These are phyloP conservation scores for Theobroma grandiflorum DNA, from an alignment of 441 rosid species.

Conservation along the genomic window DNA sequence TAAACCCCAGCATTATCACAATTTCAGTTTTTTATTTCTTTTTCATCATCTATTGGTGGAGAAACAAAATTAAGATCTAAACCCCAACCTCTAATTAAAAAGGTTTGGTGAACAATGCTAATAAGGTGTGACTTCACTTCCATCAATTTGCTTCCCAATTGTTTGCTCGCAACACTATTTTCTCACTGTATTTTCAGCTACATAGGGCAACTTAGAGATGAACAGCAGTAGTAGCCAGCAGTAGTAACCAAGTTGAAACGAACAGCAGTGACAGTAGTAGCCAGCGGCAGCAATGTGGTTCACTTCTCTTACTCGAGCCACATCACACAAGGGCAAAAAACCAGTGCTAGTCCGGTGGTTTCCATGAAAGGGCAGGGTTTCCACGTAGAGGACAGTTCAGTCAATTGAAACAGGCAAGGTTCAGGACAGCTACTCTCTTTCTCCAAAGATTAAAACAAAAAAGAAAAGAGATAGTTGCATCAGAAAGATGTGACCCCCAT, in stretches of 20 bases:
- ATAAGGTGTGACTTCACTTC: neutral
- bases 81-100: no score
- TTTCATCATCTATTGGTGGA: no score
- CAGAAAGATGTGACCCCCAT: conserved; percentile 32
- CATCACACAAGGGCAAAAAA: neutral
- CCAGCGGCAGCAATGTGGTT: no score
- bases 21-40: no score
- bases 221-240: no score
- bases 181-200: conserved; percentile 6
- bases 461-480: conserved; percentile 1
- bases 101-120: no score
- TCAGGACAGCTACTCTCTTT: neutral
- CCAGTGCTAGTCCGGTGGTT: neutral
- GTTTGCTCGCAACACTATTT: neutral
- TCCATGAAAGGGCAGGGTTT: conserved; percentile 11
- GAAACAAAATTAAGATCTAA: no score
- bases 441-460: neutral
- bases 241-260: no score
- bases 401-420: neutral
- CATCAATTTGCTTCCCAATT: neutral
- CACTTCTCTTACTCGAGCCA: neutral
- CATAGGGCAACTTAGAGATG: neutral
- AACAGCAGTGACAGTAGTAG: no score
- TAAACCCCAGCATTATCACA: no score
- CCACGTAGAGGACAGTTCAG: conserved; percentile 24